Evolutionary conservation across 805 yeast species (phyloP).

Genomic region (Candida ovalis): DNA sequence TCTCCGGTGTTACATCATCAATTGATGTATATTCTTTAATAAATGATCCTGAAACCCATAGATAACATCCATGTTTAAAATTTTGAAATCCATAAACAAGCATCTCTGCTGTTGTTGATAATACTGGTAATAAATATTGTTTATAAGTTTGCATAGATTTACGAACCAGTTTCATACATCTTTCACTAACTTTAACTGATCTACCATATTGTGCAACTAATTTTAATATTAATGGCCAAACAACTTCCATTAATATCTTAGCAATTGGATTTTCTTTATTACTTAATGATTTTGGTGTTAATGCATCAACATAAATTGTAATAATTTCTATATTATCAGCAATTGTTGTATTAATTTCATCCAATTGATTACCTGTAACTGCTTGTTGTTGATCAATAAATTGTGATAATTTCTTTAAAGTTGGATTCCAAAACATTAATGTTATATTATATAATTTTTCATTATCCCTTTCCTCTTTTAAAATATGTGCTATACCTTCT

Average conservation of each 20-base stretch:
- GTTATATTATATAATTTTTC: conserved; percentile 51
- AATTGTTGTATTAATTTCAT: conserved; percentile 40
- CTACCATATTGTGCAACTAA: conserved; percentile 54
- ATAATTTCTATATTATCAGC: conserved; percentile 76
- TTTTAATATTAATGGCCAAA: conserved; percentile 54
- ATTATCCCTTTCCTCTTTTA: conserved; percentile 51
- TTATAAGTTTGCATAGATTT: conserved; percentile 61
- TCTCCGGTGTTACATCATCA: conserved; percentile 34
- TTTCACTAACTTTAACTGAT: conserved; percentile 65
- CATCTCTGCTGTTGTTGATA: conserved; percentile 61
- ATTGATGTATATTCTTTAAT: conserved; percentile 67
- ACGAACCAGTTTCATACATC: conserved; percentile 65
- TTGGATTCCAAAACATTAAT: conserved; percentile 63
- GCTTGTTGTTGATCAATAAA: conserved; percentile 9
- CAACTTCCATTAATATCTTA: conserved; percentile 45
- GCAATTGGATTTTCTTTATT: conserved; percentile 47
- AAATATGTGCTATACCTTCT: conserved; percentile 85
- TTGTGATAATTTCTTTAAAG: conserved; percentile 44
- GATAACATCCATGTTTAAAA: conserved; percentile 73
- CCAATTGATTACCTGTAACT: conserved; percentile 21
- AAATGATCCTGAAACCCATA: conserved; percentile 86
- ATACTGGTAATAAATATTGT: conserved; percentile 50
- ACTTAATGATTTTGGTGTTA: conserved; percentile 42
- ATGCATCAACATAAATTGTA: conserved; percentile 53
- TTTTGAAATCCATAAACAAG: conserved; percentile 66